Percentiles rank a stretch among this genome's conserved stretches.
These are phyloP conservation scores for Rhizomucor miehei DNA, from an alignment of 371 early-diverging fungal genomes.

Conservation along the genomic window DNA sequence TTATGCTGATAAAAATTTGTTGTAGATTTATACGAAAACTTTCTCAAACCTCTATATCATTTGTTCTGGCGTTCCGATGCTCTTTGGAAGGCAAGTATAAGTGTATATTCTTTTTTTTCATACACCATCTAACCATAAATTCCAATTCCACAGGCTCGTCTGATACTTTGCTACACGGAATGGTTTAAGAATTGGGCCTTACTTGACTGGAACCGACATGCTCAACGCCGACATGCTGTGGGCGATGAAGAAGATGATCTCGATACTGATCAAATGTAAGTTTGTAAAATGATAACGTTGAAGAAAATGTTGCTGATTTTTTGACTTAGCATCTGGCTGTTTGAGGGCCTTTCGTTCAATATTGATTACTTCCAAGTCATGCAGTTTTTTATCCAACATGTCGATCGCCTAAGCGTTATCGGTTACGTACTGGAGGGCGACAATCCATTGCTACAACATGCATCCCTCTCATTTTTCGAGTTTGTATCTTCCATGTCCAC, in stretches of 20 bases:
- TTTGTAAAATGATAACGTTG: background rate
- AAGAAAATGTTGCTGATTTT: slow-evolving; percentile 1
- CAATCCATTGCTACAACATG: slow-evolving; percentile 51
- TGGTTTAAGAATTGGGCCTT: slow-evolving; percentile 51
- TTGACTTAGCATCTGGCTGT: slow-evolving; percentile 36
- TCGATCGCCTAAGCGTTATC: slow-evolving; percentile 39
- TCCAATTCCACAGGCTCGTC: slow-evolving; percentile 31
- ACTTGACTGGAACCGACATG: slow-evolving; percentile 48
- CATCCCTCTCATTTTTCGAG: slow-evolving; percentile 55
- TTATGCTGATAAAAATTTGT: background rate
- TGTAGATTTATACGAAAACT: slow-evolving; percentile 24
- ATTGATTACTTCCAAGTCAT: slow-evolving; percentile 51
- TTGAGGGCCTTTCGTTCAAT: slow-evolving; percentile 44
- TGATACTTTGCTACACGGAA: slow-evolving; percentile 44
- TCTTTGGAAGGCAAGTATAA: slow-evolving; percentile 42
- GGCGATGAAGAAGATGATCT: slow-evolving; percentile 12
- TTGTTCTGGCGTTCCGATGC: slow-evolving; percentile 41
- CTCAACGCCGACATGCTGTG: slow-evolving; percentile 8
- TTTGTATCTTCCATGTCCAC: slow-evolving; percentile 43
- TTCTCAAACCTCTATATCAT: slow-evolving; percentile 43
- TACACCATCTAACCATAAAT: too few relatives aligned
- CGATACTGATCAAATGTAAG: slow-evolving; percentile 35
- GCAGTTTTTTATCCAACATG: slow-evolving; percentile 45
- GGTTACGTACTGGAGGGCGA: slow-evolving; percentile 45
- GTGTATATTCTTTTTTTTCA: too few relatives aligned